Conservation (phyloP, 305 asterid species). For the Solanum hybrid region DNA sequence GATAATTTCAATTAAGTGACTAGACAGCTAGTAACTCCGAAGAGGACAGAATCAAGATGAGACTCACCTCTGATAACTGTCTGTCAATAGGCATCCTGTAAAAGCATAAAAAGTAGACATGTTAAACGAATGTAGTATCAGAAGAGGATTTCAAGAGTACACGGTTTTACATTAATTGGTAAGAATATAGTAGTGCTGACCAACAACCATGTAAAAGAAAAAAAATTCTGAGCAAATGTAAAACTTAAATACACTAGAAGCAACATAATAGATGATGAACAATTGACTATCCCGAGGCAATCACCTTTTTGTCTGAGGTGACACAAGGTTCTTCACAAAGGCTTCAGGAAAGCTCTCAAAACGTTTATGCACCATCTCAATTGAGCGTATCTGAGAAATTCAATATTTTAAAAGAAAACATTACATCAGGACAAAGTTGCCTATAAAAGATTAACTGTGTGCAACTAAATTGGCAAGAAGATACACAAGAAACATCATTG, state of each 20-base stretch:
- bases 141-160: not conserved
- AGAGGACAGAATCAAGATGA: not conserved
- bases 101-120: conserved; percentile 2
- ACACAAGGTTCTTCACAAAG: conserved; percentile 73
- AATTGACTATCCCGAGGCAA: not conserved
- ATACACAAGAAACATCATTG: not conserved
- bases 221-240: not conserved
- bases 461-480: not conserved
- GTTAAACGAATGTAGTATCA: not conserved
- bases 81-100: conserved; percentile 62
- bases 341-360: conserved; percentile 98
- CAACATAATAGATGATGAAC: not conserved
- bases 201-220: not conserved
- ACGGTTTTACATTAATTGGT: not conserved
- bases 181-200: not conserved
- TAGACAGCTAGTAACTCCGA: not conserved
- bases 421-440: not conserved
- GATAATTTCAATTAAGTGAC: not conserved
- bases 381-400: conserved; percentile 70
- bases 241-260: not conserved
- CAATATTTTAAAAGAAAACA: not conserved
- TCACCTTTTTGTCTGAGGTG: conserved; percentile 59
- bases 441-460: not conserved
- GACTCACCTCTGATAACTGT: conserved; percentile 68
- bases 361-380: conserved; percentile 94